Percentiles rank a stretch among this genome's conserved stretches.
Conservation (phyloP, 2,329 filamentous ascomycete genomes). For the Dactylellina drechsleri region DNA sequence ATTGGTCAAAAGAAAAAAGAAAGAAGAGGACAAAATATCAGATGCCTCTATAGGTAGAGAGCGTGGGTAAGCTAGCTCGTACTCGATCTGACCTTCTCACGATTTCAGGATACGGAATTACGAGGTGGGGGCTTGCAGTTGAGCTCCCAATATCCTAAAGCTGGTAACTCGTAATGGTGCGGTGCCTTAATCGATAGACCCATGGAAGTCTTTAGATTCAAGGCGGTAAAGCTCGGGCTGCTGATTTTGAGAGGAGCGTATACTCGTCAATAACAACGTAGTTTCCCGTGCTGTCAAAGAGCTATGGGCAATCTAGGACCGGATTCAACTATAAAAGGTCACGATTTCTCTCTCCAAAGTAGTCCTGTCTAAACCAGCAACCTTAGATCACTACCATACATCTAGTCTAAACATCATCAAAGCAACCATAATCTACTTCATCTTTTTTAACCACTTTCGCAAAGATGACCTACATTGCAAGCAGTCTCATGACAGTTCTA, state of each 20-base stretch:
- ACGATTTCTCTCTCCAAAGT: neutral
- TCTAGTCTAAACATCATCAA: too few species aligned
- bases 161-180: neutral
- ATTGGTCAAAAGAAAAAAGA: too few species aligned
- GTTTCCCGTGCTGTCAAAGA: too few species aligned
- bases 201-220: neutral
- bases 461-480: conserved; percentile 15
- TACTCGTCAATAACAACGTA: conserved; percentile 1
- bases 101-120: conserved; percentile 34
- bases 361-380: conserved; percentile 1
- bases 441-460: neutral
- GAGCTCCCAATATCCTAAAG: neutral
- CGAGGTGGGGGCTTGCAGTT: conserved; percentile 37
- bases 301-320: neutral
- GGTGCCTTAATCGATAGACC: too few species aligned
- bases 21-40: too few species aligned
- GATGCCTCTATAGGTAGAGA: too few species aligned
- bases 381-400: neutral
- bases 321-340: conserved; percentile 6
- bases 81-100: conserved; percentile 7
- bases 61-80: neutral
- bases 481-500: conserved; percentile 4
- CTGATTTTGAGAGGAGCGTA: neutral
- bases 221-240: neutral
- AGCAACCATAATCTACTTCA: too few species aligned